These are phyloP conservation scores for Saprolegnia diclina DNA, from an alignment of 352 stramenopile species.

Conservation along the genomic window DNA sequence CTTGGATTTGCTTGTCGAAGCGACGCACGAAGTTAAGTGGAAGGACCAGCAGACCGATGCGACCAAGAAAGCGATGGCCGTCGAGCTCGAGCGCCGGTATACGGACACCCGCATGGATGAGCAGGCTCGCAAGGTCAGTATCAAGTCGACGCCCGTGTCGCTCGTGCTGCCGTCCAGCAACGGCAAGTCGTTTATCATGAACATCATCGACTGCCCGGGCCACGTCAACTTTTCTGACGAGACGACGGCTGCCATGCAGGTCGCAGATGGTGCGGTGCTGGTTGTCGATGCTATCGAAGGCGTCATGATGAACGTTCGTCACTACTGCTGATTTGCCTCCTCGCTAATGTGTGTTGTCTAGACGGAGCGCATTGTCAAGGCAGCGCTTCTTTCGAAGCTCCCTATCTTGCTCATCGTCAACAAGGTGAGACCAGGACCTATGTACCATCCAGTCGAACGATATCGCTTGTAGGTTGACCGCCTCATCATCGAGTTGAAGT, in stretches of 20 bases:
- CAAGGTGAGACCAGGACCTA: conserved; percentile 57
- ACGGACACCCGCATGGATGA: conserved; percentile 96
- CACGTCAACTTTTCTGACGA: conserved; percentile 98
- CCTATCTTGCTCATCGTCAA: conserved; percentile 92
- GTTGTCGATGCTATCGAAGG: conserved; percentile 98
- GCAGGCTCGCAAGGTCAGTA: conserved; percentile 94
- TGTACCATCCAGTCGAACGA: background rate
- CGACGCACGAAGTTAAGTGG: conserved; percentile 85
- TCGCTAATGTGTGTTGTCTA: conserved; percentile 30
- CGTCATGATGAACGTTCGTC: conserved; percentile 92
- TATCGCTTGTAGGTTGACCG: conserved; percentile 77
- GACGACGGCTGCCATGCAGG: conserved; percentile 87
- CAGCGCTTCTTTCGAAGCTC: conserved; percentile 87
- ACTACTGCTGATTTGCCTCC: background rate
- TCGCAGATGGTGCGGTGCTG: conserved; percentile 92
- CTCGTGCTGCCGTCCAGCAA: conserved; percentile 89
- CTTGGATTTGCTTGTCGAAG: conserved; percentile 86
- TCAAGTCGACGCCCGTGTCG: conserved; percentile 96
- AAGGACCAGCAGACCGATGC: conserved; percentile 45
- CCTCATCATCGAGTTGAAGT: conserved; percentile 98
- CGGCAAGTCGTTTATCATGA: conserved; percentile 96
- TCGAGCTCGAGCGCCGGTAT: conserved; percentile 71
- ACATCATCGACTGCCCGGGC: conserved; percentile 95
- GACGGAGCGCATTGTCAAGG: conserved; percentile 93
- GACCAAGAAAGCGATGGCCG: conserved; percentile 31